Percentiles rank a stretch among this genome's conserved stretches.
These are phyloP conservation scores for Gossypium rotundifolium DNA, from an alignment of 345 rosid genomes.

Conservation along the genomic window DNA sequence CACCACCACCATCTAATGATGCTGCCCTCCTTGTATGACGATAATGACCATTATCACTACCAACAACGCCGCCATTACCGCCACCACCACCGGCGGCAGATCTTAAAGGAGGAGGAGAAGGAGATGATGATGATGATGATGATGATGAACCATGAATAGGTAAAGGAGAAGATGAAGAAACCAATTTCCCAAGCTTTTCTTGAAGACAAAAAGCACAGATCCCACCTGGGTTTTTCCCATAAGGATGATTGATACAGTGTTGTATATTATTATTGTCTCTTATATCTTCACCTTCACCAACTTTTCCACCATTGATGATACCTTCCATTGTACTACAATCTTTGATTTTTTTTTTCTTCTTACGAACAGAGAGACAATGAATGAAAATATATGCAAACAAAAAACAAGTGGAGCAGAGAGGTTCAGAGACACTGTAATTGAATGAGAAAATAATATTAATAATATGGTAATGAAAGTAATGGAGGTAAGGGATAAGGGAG, in stretches of 20 bases:
- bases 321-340: conserved; percentile 21
- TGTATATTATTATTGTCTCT: conserved; percentile 45
- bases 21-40: conserved; percentile 30
- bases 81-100: conserved; percentile 40
- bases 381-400: background rate
- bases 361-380: background rate
- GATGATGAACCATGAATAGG: conserved; percentile 43
- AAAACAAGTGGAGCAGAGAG: background rate
- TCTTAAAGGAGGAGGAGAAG: conserved; percentile 74
- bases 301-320: conserved; percentile 21
- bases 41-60: conserved; percentile 17
- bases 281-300: conserved; percentile 48
- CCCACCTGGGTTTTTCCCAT: conserved; percentile 66
- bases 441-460: background rate
- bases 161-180: conserved; percentile 73
- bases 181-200: conserved; percentile 93
- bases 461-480: background rate
- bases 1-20: conserved; percentile 14
- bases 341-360: too few relatives aligned
- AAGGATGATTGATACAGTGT: conserved; percentile 75
- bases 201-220: conserved; percentile 98
- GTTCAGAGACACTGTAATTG: too few relatives aligned
- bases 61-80: conserved; percentile 1
- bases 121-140: conserved; percentile 28
- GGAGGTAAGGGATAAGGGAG: background rate